A percentile compares a stretch with the other conserved stretches of the same genome.
Conservation (phyloP, 2,329 filamentous ascomycete species). For the Ascochyta viciae-villosae region DNA sequence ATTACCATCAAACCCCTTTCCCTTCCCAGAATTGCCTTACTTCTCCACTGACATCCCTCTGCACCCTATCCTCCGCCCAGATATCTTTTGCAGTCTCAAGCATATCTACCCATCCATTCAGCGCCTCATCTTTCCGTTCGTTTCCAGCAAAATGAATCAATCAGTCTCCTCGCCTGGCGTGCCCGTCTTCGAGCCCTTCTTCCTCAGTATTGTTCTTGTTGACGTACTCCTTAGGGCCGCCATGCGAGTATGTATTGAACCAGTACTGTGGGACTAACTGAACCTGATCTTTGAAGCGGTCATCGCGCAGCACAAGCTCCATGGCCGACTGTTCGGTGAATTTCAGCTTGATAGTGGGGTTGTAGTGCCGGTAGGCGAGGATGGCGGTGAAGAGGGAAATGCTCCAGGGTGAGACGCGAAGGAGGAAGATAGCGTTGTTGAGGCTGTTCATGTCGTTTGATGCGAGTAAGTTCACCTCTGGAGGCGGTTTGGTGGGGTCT, state of each 20-base stretch:
- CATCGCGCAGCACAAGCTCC: slow-evolving; percentile 46
- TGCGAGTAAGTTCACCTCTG: slow-evolving; percentile 45
- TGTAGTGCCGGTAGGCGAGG: slow-evolving; percentile 50
- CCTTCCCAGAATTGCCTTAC: slow-evolving; percentile 32
- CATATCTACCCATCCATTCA: slow-evolving; percentile 45
- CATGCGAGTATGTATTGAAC: slow-evolving; percentile 54
- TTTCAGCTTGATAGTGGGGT: slow-evolving; percentile 42
- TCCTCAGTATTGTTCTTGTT: slow-evolving; percentile 45
- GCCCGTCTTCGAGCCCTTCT: slow-evolving; percentile 35
- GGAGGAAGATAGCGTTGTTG: slow-evolving; percentile 54
- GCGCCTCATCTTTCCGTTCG: slow-evolving; percentile 40
- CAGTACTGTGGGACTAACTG: slow-evolving; percentile 51
- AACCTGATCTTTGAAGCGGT: slow-evolving; percentile 41
- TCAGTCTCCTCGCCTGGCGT: slow-evolving; percentile 51
- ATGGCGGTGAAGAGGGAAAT: slow-evolving; percentile 51
- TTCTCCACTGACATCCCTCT: slow-evolving; percentile 34
- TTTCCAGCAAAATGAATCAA: slow-evolving; percentile 55
- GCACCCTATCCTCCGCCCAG: slow-evolving; percentile 27
- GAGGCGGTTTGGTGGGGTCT: neutral
- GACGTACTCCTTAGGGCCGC: slow-evolving; percentile 25
- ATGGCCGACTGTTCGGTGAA: slow-evolving; percentile 54
- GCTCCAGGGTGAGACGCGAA: slow-evolving; percentile 51
- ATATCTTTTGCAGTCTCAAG: slow-evolving; percentile 30
- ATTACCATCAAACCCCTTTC: neutral
- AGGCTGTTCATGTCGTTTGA: slow-evolving; percentile 52